A percentile compares a stretch with the other conserved stretches of the same genome.
These are phyloP conservation scores for Ilex aquifolium DNA, from an alignment of 257 asterid genomes.

Conservation along the genomic window DNA sequence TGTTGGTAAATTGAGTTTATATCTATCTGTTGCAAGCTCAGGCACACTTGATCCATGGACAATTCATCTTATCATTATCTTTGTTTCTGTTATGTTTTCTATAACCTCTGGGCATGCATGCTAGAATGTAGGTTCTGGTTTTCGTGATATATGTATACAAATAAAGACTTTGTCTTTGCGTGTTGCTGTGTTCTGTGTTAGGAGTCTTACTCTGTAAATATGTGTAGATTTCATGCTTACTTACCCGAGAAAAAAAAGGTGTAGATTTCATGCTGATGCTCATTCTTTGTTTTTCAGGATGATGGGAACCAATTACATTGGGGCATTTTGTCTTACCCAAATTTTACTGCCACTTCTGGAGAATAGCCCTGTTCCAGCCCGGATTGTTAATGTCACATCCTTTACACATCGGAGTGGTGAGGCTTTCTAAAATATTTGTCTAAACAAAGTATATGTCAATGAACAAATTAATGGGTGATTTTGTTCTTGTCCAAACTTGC, in stretches of 20 bases:
- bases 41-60: not conserved
- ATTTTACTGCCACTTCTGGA: slow-evolving; percentile 68
- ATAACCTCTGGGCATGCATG: no score
- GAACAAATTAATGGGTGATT: not conserved
- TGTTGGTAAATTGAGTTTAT: no score
- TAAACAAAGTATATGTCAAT: not conserved
- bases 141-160: not conserved
- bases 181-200: not conserved
- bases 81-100: no score
- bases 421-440: not conserved
- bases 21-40: not conserved
- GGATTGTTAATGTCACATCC: slow-evolving; percentile 82
- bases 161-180: not conserved
- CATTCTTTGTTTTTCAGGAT: slow-evolving; percentile 47
- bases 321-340: slow-evolving; percentile 80
- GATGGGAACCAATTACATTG: slow-evolving; percentile 81
- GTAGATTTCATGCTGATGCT: not conserved
- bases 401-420: slow-evolving; percentile 88
- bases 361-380: slow-evolving; percentile 64
- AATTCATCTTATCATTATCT: not conserved
- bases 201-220: not conserved
- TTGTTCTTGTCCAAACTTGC: no score
- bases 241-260: no score
- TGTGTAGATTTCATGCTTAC: not conserved
- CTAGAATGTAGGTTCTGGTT: not conserved